These are phyloP conservation scores for Ceratocystiopsis minuta DNA, from an alignment of 2,329 filamentous ascomycete genomes.

Conservation along the genomic window DNA sequence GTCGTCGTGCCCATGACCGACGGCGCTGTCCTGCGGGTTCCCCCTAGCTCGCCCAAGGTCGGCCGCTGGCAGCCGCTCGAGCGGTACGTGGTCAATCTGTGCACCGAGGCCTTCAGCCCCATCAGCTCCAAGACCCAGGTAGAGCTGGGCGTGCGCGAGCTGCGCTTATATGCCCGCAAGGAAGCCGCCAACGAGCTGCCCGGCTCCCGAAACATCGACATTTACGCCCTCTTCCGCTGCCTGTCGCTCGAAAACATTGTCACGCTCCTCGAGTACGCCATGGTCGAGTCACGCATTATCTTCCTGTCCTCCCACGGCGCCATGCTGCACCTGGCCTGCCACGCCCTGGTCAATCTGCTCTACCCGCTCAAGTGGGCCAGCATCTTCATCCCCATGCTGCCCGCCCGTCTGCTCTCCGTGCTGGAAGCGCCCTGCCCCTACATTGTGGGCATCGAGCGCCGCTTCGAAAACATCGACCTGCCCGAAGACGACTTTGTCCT, in stretches of 20 bases:
- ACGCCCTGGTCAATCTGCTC: slow-evolving; percentile 67
- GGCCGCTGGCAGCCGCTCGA: slow-evolving; percentile 94
- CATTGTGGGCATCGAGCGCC: slow-evolving; percentile 85
- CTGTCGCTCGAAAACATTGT: slow-evolving; percentile 86
- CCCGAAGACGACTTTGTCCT: slow-evolving; percentile 93
- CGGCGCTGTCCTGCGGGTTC: slow-evolving; percentile 63
- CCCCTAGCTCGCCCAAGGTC: slow-evolving; percentile 73
- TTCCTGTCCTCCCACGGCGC: slow-evolving; percentile 87
- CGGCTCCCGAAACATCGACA: slow-evolving; percentile 74
- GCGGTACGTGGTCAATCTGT: slow-evolving; percentile 91
- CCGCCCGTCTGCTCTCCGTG: slow-evolving; percentile 71
- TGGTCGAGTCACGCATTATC: slow-evolving; percentile 89
- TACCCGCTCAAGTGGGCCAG: slow-evolving; percentile 89
- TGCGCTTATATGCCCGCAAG: slow-evolving; percentile 62
- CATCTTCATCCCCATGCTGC: slow-evolving; percentile 83
- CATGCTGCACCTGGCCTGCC: slow-evolving; percentile 86
- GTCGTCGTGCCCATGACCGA: slow-evolving; percentile 93
- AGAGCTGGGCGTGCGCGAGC: slow-evolving; percentile 73
- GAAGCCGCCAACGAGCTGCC: slow-evolving; percentile 88
- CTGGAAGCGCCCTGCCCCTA: slow-evolving; percentile 93
- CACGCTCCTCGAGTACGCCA: slow-evolving; percentile 77
- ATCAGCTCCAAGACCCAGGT: slow-evolving; percentile 91
- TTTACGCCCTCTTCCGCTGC: slow-evolving; percentile 82
- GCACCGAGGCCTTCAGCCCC: slow-evolving; percentile 83
- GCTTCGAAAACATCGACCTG: slow-evolving; percentile 70